These are phyloP conservation scores for Tetrapyrgos nigripes DNA, from an alignment of 1,284 basidiomycete genomes.

Conservation along the genomic window DNA sequence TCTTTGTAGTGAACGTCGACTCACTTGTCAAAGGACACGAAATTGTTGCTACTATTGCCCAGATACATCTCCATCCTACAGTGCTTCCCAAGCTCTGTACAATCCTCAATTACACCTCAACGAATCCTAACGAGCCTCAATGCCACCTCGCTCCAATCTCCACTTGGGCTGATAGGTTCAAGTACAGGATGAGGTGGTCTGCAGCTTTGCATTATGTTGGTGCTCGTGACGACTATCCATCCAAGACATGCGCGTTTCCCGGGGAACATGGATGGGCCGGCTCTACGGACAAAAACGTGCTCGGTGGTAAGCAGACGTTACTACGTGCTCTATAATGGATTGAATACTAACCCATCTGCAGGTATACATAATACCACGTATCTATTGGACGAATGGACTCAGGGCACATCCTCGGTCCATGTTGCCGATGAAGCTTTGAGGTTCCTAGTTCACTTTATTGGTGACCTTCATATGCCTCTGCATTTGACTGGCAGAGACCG, in stretches of 20 bases:
- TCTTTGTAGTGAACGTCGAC: background rate
- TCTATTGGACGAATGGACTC: slow-evolving; percentile 20
- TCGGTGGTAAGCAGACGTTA: too few relatives aligned
- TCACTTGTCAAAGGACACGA: slow-evolving; percentile 70
- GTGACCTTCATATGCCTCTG: slow-evolving; percentile 91
- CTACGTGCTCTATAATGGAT: too few relatives aligned
- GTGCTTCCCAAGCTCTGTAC: slow-evolving; percentile 75
- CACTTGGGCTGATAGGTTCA: slow-evolving; percentile 85
- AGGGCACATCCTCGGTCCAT: slow-evolving; percentile 16
- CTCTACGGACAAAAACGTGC: slow-evolving; percentile 69
- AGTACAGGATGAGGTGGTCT: slow-evolving; percentile 71
- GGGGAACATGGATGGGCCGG: slow-evolving; percentile 83
- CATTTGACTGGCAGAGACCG: slow-evolving; percentile 87
- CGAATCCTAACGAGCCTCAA: slow-evolving; percentile 43
- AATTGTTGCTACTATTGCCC: slow-evolving; percentile 92
- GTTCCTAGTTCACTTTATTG: slow-evolving; percentile 90
- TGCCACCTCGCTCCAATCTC: slow-evolving; percentile 86
- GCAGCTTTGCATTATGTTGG: slow-evolving; percentile 79
- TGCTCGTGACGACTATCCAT: slow-evolving; percentile 78
- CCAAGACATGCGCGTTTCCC: slow-evolving; percentile 77
- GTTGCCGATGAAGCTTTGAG: slow-evolving; percentile 75
- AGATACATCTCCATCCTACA: slow-evolving; percentile 84
- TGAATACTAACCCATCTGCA: too few relatives aligned
- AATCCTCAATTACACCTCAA: slow-evolving; percentile 62
- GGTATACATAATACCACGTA: slow-evolving; percentile 13